These are phyloP conservation scores for Phanerochaete carnosa DNA, from an alignment of 768 basidiomycete genomes.

Conservation along the genomic window DNA sequence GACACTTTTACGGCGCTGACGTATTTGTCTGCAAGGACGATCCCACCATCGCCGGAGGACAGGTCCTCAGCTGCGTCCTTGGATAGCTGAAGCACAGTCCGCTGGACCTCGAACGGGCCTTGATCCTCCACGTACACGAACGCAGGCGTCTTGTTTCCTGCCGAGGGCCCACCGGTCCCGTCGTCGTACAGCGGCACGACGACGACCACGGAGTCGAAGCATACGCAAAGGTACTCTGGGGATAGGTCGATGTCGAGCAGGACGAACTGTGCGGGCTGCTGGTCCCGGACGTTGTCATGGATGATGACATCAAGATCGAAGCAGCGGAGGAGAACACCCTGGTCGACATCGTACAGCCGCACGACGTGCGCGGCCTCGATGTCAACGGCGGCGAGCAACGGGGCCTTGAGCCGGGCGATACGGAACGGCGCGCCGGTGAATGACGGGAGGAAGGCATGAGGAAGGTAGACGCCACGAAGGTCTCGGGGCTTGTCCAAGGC, in stretches of 20 bases:
- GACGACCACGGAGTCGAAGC: conserved; percentile 14
- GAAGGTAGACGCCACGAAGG: conserved; percentile 17
- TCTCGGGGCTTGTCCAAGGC: neutral
- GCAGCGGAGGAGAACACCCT: conserved; percentile 10
- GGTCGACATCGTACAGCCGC: conserved; percentile 14
- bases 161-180: neutral
- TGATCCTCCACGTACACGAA: neutral
- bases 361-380: conserved; percentile 9
- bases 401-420: conserved; percentile 12
- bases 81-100: neutral
- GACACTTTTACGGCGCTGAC: neutral
- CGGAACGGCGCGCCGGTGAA: conserved; percentile 10
- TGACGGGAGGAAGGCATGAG: conserved; percentile 19
- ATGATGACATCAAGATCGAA: conserved; percentile 8
- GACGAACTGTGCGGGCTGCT: neutral
- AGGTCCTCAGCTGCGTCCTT: neutral
- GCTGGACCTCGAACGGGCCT: neutral
- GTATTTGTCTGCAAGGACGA: neutral
- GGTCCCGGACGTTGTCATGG: neutral
- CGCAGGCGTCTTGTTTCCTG: neutral
- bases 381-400: conserved; percentile 12
- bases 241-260: conserved; percentile 20
- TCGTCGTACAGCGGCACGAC: conserved; percentile 7
- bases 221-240: conserved; percentile 9
- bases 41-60: neutral